These are phyloP conservation scores for Aspergillus indologenus DNA, from an alignment of 495 filamentous ascomycete species.

Conservation along the genomic window DNA sequence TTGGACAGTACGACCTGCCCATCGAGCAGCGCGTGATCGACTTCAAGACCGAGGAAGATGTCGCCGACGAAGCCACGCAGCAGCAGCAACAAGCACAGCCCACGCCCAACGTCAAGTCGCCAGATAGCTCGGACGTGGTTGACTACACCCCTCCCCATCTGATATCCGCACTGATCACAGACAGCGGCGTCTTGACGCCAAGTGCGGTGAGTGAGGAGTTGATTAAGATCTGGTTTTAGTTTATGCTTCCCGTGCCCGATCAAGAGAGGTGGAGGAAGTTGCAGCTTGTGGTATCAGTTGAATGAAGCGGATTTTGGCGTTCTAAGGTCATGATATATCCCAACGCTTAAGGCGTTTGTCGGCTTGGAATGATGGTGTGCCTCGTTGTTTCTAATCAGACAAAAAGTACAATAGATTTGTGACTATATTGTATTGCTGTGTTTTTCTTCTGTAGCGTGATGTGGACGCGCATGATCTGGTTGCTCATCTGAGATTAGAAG, in stretches of 20 bases:
- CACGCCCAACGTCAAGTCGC: slow-evolving; percentile 3
- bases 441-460: too few species aligned
- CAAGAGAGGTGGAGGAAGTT: neutral
- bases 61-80: slow-evolving; percentile 40
- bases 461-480: too few species aligned
- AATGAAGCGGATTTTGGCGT: slow-evolving; percentile 9
- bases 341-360: slow-evolving; percentile 3
- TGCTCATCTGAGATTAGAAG: too few species aligned
- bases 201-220: slow-evolving; percentile 75
- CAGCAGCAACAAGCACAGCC: slow-evolving; percentile 15
- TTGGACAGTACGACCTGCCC: slow-evolving; percentile 73
- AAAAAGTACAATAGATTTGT: slow-evolving; percentile 2
- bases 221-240: slow-evolving; percentile 74
- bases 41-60: slow-evolving; percentile 57
- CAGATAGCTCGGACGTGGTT: slow-evolving; percentile 53
- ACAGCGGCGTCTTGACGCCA: slow-evolving; percentile 69
- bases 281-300: slow-evolving; percentile 5
- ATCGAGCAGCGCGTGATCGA: slow-evolving; percentile 73
- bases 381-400: neutral
- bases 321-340: slow-evolving; percentile 6
- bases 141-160: slow-evolving; percentile 86
- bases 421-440: neutral
- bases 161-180: slow-evolving; percentile 77
- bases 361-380: slow-evolving; percentile 9
- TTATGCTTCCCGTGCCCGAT: neutral